These are phyloP conservation scores for Aspergillus avenaceus DNA, from an alignment of 495 filamentous ascomycete species.

Conservation along the genomic window DNA sequence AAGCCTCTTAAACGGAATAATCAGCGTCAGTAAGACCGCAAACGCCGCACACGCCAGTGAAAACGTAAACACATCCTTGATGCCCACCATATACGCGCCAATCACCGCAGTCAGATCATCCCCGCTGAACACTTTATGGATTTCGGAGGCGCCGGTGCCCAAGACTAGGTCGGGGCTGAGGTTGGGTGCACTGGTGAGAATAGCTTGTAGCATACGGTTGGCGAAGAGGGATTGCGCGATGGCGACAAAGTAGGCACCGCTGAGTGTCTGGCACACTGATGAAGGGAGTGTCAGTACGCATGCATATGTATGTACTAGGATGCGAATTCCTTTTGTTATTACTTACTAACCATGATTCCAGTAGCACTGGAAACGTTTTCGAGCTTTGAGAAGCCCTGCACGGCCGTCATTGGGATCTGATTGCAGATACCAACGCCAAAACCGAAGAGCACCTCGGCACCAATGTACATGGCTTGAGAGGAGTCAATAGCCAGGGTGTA, in stretches of 20 bases:
- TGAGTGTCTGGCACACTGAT: neutral
- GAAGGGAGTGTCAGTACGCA: neutral
- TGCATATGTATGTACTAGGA: too few relatives aligned
- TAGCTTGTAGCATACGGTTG: neutral
- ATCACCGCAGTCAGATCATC: conserved; percentile 31
- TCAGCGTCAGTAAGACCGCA: conserved; percentile 1
- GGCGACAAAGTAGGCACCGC: neutral
- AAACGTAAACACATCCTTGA: conserved; percentile 41
- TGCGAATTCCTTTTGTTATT: neutral
- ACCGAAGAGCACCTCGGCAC: neutral
- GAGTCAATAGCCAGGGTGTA: neutral
- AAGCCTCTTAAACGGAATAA: neutral
- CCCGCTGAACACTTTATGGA: neutral
- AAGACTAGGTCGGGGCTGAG: neutral
- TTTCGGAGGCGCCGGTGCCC: neutral
- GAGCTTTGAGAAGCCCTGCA: neutral
- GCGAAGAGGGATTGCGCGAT: neutral
- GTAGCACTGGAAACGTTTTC: neutral
- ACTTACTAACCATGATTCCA: neutral
- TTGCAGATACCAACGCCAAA: neutral
- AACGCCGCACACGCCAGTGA: conserved; percentile 15
- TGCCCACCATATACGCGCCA: conserved; percentile 51
- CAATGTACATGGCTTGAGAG: neutral
- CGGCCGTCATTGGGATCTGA: neutral
- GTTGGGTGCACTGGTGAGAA: neutral